Evolutionary conservation across 2,329 filamentous ascomycete species (phyloP).

Genomic region (Calonectria hawksworthii): DNA sequence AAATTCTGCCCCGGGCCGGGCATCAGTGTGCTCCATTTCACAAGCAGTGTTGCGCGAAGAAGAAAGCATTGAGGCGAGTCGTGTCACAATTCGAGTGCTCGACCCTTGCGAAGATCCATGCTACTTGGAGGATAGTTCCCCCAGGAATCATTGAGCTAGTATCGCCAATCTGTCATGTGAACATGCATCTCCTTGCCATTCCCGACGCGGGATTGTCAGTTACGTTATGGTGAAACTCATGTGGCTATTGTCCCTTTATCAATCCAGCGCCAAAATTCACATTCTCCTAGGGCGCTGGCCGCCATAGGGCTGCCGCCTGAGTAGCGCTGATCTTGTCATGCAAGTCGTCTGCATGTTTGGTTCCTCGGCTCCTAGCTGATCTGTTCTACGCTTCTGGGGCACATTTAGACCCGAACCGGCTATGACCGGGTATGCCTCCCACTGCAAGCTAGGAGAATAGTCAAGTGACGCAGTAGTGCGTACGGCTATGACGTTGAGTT

Average conservation of each 20-base stretch:
- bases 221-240: not conserved
- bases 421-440: not conserved
- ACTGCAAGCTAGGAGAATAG: not conserved
- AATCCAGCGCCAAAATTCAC: not conserved
- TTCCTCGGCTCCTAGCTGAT: not conserved
- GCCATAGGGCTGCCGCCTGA: not conserved
- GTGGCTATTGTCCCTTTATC: not conserved
- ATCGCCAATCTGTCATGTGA: not conserved
- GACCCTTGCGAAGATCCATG: not conserved
- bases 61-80: not conserved
- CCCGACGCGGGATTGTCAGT: not conserved
- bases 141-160: not conserved
- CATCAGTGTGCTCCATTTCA: not conserved
- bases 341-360: not conserved
- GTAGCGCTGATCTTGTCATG: not conserved
- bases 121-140: not conserved
- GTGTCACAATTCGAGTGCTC: not conserved
- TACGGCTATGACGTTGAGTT: not conserved
- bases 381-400: not conserved
- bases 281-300: not conserved
- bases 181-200: not conserved
- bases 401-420: not conserved
- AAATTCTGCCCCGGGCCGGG: not conserved
- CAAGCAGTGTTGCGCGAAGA: not conserved
- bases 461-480: not conserved